Evolutionary conservation across 495 filamentous ascomycete genomes (phyloP).

Genomic region (Hypoxylon trugodes): DNA sequence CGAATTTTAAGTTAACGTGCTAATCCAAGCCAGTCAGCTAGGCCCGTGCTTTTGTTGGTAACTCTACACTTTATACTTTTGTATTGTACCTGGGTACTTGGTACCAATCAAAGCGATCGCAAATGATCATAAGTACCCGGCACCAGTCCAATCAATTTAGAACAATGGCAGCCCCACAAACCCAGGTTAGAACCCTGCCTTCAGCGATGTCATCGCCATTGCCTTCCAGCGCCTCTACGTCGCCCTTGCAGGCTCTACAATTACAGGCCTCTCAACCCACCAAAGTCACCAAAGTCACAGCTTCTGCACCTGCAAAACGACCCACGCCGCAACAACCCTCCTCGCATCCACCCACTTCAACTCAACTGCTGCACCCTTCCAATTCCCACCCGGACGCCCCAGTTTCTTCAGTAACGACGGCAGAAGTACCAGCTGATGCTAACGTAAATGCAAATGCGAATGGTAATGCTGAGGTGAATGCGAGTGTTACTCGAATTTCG

Average conservation of each 20-base stretch:
- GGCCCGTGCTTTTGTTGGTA: not conserved
- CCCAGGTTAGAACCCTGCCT: slow-evolving; percentile 25
- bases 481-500: slow-evolving; percentile 29
- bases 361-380: slow-evolving; percentile 14
- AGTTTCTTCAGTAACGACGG: slow-evolving; percentile 8
- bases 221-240: not conserved
- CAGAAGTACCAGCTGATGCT: slow-evolving; percentile 6
- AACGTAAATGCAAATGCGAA: slow-evolving; percentile 5
- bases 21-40: too few species aligned
- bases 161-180: slow-evolving; percentile 40
- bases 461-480: too few species aligned
- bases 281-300: too few species aligned
- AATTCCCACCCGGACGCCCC: slow-evolving; percentile 1
- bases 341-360: slow-evolving; percentile 24
- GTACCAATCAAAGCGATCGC: too few species aligned
- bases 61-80: not conserved
- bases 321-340: too few species aligned
- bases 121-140: too few species aligned
- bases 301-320: too few species aligned
- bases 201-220: slow-evolving; percentile 40
- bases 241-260: slow-evolving; percentile 11
- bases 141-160: too few species aligned
- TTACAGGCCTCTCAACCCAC: slow-evolving; percentile 3
- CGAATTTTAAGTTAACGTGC: too few species aligned
- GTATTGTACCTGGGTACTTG: slow-evolving; percentile 12